Base-by-base conservation (phyloP, 331 rosid species). In the Arachis monticola region DNA sequence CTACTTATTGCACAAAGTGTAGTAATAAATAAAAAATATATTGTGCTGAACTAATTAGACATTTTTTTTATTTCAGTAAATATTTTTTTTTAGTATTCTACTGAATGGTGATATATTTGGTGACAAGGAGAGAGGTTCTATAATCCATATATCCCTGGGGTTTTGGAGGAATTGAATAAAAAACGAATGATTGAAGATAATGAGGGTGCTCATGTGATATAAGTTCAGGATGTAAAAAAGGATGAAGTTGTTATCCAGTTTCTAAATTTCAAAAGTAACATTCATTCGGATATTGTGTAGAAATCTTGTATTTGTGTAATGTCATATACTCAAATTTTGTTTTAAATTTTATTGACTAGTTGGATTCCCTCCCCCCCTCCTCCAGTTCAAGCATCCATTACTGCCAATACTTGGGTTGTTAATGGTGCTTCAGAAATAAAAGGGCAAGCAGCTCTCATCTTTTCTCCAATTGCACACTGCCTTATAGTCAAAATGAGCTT, bases 391-490 rank as follows among this genome's bases (percentile, higher is more conserved):
- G 98, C 98, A 51, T 93, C 97, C 22, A 89, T 89, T 82, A 95
- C 96, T 80, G 97, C 98, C 10, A 93, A 93, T 83, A 93, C 98
- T 6, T 93, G 98, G 98, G 98, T 91, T 59, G 98, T 93, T 77
- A 91, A 96, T 66, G 98, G 98, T 63, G 52, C 95, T 55, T 94
- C 97, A 57, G 94, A 89, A 85, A 93, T 89, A 47, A 93, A 93
- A 17, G 92, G 88, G 97, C 22, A 17, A 17, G 22, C 22, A 17
- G 22, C 22, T 17, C 22, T 17, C 22, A 17, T 17, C 22, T 17
- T 17, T 17, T 17, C 22, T 17, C 22, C 22, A 17, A 17, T 17
- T 17, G 22, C 22, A 17, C 22, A 17, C 22, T 17, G 22, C 22
- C 22, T 17, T 17, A 17, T 17, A 17, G 22, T 17, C 22, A 17